These are phyloP conservation scores for Biscogniauxia marginata DNA, from an alignment of 2,329 filamentous ascomycete species.

Conservation along the genomic window DNA sequence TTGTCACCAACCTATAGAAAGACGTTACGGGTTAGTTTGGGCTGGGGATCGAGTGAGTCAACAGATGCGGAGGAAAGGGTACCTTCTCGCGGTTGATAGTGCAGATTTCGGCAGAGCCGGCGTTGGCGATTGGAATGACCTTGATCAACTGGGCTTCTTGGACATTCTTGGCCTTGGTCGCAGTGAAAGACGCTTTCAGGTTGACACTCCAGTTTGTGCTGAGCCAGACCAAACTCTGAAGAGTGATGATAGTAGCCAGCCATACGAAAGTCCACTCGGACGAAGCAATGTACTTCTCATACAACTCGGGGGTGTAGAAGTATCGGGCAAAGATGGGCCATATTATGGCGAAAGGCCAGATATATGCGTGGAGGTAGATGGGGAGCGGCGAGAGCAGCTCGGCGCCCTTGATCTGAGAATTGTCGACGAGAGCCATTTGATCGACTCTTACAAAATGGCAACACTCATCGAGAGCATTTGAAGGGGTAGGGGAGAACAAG, in stretches of 20 bases:
- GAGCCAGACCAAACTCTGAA: constrained; percentile 88
- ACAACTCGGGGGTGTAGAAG: constrained; percentile 79
- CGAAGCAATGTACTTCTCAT: constrained; percentile 88
- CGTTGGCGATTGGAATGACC: constrained; percentile 85
- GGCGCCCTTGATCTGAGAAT: constrained; percentile 82
- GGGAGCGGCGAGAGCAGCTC: constrained; percentile 86
- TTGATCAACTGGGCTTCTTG: constrained; percentile 84
- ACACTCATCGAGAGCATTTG: background rate
- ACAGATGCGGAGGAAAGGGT: constrained; percentile 19
- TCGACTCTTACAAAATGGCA: background rate
- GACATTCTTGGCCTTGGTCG: constrained; percentile 67
- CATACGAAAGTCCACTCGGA: constrained; percentile 98
- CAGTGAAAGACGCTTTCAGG: constrained; percentile 77
- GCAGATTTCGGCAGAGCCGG: constrained; percentile 86
- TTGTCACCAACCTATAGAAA: constrained; percentile 64
- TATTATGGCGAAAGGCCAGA: constrained; percentile 88
- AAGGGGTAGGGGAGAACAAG: background rate
- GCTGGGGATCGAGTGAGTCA: background rate
- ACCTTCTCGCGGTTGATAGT: constrained; percentile 72
- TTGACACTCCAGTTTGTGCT: constrained; percentile 98
- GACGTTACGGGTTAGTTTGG: constrained; percentile 2
- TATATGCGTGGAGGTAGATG: constrained; percentile 77
- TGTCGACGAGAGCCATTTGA: constrained; percentile 73
- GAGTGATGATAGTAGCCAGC: constrained; percentile 80
- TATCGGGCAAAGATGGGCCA: constrained; percentile 91